These are phyloP conservation scores for Parathielavia appendiculata DNA, from an alignment of 495 filamentous ascomycete species.

Conservation along the genomic window DNA sequence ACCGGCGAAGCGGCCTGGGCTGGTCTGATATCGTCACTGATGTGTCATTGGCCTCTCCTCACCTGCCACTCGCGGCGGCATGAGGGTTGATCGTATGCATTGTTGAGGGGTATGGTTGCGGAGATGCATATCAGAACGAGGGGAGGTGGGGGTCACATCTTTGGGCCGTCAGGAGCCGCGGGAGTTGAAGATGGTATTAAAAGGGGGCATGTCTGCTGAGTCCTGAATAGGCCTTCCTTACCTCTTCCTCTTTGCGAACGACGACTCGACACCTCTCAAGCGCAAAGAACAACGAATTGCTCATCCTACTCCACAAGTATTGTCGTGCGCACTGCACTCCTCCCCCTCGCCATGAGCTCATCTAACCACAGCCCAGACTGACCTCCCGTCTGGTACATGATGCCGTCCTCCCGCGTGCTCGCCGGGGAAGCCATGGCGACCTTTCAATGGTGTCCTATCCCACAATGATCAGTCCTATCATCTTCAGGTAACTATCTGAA, in stretches of 20 bases:
- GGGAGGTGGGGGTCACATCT: constrained; percentile 9
- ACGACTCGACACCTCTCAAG: background rate
- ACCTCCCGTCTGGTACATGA: constrained; percentile 20
- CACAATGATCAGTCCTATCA: constrained; percentile 26
- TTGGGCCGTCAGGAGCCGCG: constrained; percentile 15
- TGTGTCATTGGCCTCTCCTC: background rate
- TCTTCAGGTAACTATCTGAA: constrained; percentile 40
- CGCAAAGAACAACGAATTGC: too few species aligned
- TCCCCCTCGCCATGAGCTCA: background rate
- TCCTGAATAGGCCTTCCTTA: background rate
- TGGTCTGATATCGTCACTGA: constrained; percentile 11
- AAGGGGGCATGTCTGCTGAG: background rate
- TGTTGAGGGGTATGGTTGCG: constrained; percentile 2
- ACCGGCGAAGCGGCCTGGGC: background rate
- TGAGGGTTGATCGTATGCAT: background rate
- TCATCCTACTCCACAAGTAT: constrained; percentile 9
- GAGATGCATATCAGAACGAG: background rate
- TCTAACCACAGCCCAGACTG: constrained; percentile 16
- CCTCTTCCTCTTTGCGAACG: background rate
- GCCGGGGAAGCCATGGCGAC: constrained; percentile 21
- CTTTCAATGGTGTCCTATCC: constrained; percentile 25
- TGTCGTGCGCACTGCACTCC: constrained; percentile 9
- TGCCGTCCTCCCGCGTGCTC: constrained; percentile 4
- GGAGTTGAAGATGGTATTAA: background rate
- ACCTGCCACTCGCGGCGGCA: background rate